Conservation (phyloP, 768 basidiomycete genomes). For the Tephrocybe sp. region DNA sequence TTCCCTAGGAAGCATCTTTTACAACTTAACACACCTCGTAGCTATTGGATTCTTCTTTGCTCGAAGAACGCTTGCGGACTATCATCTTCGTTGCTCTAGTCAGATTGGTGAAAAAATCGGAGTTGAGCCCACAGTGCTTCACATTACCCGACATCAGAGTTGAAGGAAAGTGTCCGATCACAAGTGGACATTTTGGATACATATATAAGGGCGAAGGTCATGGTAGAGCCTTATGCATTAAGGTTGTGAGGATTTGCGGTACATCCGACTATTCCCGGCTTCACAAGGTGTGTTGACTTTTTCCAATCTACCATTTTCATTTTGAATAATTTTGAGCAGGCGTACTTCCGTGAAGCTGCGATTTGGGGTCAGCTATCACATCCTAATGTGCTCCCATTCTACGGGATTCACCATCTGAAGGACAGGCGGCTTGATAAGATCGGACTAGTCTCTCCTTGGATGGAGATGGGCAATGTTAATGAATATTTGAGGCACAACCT, state of each 20-base stretch:
- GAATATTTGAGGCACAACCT: constrained; percentile 13
- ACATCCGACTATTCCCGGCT: constrained; percentile 17
- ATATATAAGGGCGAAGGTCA: constrained; percentile 23
- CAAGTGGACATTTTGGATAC: constrained; percentile 28
- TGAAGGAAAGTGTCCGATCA: constrained; percentile 5
- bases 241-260: constrained; percentile 25
- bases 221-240: constrained; percentile 23
- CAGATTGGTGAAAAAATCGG: constrained; percentile 24
- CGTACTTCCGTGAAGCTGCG: not conserved
- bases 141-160: constrained; percentile 14
- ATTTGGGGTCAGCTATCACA: constrained; percentile 11
- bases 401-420: constrained; percentile 31
- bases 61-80: constrained; percentile 9
- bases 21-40: constrained; percentile 11
- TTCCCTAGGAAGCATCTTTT: not conserved
- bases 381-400: constrained; percentile 31
- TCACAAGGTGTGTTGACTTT: too few relatives aligned
- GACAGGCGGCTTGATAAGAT: constrained; percentile 21
- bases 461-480: constrained; percentile 31
- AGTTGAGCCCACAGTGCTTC: constrained; percentile 27
- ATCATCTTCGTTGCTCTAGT: constrained; percentile 20
- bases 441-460: constrained; percentile 34
- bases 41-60: constrained; percentile 19
- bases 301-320: too few relatives aligned
- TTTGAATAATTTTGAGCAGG: too few relatives aligned